Evolutionary conservation across 2,329 filamentous ascomycete genomes (phyloP), one percentile per base, ranked within the genome.

Genomic region (Didymella segeticola): DNA sequence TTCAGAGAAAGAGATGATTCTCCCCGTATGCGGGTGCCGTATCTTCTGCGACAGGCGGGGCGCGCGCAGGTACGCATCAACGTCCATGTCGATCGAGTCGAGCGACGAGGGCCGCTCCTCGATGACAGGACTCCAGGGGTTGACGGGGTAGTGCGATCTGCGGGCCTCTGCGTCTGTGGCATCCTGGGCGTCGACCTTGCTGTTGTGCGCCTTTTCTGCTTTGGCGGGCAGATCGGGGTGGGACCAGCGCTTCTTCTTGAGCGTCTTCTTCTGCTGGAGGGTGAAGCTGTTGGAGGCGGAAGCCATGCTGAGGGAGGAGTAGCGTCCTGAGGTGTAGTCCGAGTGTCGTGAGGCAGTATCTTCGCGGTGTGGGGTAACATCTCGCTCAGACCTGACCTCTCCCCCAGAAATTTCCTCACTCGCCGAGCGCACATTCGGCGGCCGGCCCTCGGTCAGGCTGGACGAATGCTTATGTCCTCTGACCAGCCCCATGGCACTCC

Each of bases 1-100:
- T 73, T 99, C 95, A 0, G 93, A 98, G 69, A 97, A 99, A 0
- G 92, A 96, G 62, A 99, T 97, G 3, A 89, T 82, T 14, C 95
- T 86, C 1, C 93, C 92, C 0, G 90, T 96, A 53, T 90, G 88
- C 1, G 92, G 91, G 74, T 97, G 91, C 19, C 83, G 82, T 45
- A 98, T 91, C 75, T 89, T 96, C 68, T 96, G 93, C 3, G 91
- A 96, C 47, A 99, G 77, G 7, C 93, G 86, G 0, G 91, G 87
- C 10, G 91, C 91, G 64, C 87, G 86, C 6, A 98, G 80, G 69
- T 96, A 99, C 2, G 88, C 86, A 50, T 92, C 86, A 1, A 99
- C 92, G 1, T 91, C 91, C 67, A 93, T 85, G 62, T 97, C 93
- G 34, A 98, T 86, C 0, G 93, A 96, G 74, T 97, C 93, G 7